These are phyloP conservation scores for Diaporthe sp. DNA, from an alignment of 2,329 filamentous ascomycete species.

Conservation along the genomic window DNA sequence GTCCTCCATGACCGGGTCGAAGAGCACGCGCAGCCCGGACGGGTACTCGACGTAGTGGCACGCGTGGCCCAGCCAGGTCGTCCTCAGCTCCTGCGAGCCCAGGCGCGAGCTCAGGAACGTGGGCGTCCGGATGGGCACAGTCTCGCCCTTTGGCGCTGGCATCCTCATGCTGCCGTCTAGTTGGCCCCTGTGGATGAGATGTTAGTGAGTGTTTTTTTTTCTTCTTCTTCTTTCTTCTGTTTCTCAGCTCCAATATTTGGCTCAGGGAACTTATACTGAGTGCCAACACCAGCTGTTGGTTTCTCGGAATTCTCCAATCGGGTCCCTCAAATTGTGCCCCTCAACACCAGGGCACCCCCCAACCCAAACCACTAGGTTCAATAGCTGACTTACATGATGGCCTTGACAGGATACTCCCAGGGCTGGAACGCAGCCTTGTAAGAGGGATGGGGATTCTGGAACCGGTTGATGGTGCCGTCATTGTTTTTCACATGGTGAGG, in stretches of 20 bases:
- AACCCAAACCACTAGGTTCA: background rate
- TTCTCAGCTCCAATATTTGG: too few species aligned
- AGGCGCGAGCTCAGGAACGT: constrained; percentile 74
- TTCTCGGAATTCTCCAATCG: background rate
- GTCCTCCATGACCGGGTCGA: constrained; percentile 93
- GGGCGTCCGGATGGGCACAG: constrained; percentile 76
- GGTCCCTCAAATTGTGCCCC: background rate
- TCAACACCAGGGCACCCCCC: background rate
- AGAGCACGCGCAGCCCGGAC: constrained; percentile 86
- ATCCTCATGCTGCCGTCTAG: constrained; percentile 53
- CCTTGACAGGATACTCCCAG: constrained; percentile 47
- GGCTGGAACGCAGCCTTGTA: constrained; percentile 46
- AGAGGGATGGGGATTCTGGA: constrained; percentile 67
- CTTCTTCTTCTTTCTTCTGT: background rate
- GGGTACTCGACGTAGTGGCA: constrained; percentile 95
- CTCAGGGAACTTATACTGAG: too few species aligned
- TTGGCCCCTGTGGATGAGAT: constrained; percentile 33
- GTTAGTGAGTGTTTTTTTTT: background rate
- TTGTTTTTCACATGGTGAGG: constrained; percentile 62
- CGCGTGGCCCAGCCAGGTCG: constrained; percentile 96
- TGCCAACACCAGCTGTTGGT: background rate
- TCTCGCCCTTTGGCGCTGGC: constrained; percentile 75
- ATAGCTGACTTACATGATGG: constrained; percentile 52
- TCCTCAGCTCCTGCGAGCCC: constrained; percentile 69
- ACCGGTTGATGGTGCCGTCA: constrained; percentile 57